Conservation (phyloP, 2,329 filamentous ascomycete genomes). For the Verticillium longisporum region DNA sequence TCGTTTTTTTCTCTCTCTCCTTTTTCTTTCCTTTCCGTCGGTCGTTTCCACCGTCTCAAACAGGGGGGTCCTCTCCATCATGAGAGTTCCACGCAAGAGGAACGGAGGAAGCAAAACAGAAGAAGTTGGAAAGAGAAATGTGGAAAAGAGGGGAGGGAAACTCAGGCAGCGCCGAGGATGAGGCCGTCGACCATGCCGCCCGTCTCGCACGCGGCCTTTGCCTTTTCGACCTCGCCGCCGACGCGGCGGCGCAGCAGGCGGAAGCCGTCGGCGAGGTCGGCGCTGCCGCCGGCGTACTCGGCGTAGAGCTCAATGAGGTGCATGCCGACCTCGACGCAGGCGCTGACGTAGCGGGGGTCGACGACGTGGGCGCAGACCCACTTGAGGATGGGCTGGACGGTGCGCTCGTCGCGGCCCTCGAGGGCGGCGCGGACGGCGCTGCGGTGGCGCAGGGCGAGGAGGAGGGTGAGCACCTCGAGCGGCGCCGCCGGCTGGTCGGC, state of each 20-base stretch:
- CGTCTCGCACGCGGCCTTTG: conserved; percentile 75
- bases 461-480: conserved; percentile 63
- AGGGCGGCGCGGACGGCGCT: conserved; percentile 78
- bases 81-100: too few species aligned
- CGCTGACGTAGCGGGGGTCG: conserved; percentile 71
- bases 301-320: conserved; percentile 83
- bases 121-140: neutral
- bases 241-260: conserved; percentile 64
- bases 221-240: conserved; percentile 69
- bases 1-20: too few species aligned
- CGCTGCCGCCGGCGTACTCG: conserved; percentile 67
- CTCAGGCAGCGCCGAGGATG: conserved; percentile 39
- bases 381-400: conserved; percentile 72
- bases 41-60: too few species aligned
- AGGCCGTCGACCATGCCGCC: conserved; percentile 78
- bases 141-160: neutral
- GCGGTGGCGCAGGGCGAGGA: conserved; percentile 81
- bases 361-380: conserved; percentile 79
- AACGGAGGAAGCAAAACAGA: too few species aligned
- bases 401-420: conserved; percentile 70
- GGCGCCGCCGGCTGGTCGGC: conserved; percentile 42
- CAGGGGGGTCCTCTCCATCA: too few species aligned
- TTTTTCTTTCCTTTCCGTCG: too few species aligned
- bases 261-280: conserved; percentile 66
- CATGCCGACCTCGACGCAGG: conserved; percentile 79